Evolutionary conservation across 78 protist species (phyloP).

Genomic region (Polysphondylium violaceum): DNA sequence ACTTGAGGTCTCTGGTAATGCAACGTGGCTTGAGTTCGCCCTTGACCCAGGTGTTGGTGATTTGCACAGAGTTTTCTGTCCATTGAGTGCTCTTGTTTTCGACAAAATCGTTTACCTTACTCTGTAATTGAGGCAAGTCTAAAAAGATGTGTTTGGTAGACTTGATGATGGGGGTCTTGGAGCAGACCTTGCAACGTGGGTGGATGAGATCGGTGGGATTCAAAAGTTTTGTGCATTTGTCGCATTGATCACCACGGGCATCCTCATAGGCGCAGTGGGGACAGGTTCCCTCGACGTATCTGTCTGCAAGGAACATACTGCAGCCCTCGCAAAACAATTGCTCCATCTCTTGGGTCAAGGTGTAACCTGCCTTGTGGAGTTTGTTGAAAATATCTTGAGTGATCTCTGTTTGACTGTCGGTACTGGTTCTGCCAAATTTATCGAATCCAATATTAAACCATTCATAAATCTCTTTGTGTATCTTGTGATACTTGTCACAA

Average conservation of each 20-base stretch:
- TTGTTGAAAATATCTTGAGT: conserved; percentile 90
- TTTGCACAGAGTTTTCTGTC: conserved; percentile 60
- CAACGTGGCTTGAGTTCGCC: conserved; percentile 88
- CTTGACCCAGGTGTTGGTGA: conserved; percentile 82
- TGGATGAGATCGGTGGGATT: conserved; percentile 84
- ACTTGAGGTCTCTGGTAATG: conserved; percentile 94
- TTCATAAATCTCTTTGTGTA: conserved; percentile 85
- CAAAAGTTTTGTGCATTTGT: conserved; percentile 85
- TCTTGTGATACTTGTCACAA: conserved; percentile 89
- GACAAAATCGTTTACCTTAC: conserved; percentile 49
- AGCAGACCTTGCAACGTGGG: conserved; percentile 78
- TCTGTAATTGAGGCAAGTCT: conserved; percentile 83
- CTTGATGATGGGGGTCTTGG: conserved; percentile 67
- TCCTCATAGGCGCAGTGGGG: conserved; percentile 88
- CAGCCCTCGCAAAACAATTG: conserved; percentile 83
- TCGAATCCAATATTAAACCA: conserved; percentile 94
- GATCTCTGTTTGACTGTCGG: conserved; percentile 87
- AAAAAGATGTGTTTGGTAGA: conserved; percentile 87
- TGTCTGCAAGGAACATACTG: conserved; percentile 90
- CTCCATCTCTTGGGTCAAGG: conserved; percentile 32
- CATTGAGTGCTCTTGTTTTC: conserved; percentile 23
- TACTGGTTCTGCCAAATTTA: conserved; percentile 92
- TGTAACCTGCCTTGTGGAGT: conserved; percentile 43
- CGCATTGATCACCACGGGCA: conserved; percentile 97
- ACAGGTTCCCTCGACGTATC: conserved; percentile 93